Conservation (phyloP, 2,329 filamentous ascomycete species). For the Pseudocercospora musae region DNA sequence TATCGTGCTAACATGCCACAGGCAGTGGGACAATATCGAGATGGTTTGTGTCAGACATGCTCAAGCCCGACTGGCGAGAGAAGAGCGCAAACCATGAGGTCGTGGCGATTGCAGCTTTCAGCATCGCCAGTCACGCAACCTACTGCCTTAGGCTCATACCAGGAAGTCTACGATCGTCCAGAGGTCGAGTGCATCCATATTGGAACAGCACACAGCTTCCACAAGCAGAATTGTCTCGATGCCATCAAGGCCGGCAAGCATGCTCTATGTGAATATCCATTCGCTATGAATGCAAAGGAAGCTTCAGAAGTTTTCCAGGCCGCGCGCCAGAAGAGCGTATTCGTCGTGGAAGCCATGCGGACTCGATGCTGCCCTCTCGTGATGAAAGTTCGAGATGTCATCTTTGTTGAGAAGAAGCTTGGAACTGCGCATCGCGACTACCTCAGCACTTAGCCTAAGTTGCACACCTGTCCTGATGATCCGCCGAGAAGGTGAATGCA, state of each 20-base stretch:
- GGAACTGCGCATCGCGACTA: no score
- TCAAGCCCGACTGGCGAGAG: slow-evolving; percentile 40
- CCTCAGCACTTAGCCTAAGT: not conserved
- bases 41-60: slow-evolving; percentile 47
- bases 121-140: slow-evolving; percentile 25
- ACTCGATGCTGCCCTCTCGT: slow-evolving; percentile 44
- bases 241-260: slow-evolving; percentile 45
- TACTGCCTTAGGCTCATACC: slow-evolving; percentile 41
- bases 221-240: slow-evolving; percentile 44
- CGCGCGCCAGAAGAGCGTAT: slow-evolving; percentile 42
- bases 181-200: slow-evolving; percentile 48
- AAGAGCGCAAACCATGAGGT: slow-evolving; percentile 28
- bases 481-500: not conserved
- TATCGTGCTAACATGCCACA: not conserved
- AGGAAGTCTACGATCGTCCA: slow-evolving; percentile 41
- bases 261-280: slow-evolving; percentile 48
- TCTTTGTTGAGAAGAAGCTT: slow-evolving; percentile 42
- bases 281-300: slow-evolving; percentile 42
- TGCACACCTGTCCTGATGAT: not conserved
- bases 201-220: slow-evolving; percentile 46
- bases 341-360: slow-evolving; percentile 50
- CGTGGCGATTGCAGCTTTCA: slow-evolving; percentile 19
- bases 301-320: slow-evolving; percentile 41
- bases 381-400: slow-evolving; percentile 33
- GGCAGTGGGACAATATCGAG: slow-evolving; percentile 46